Evolutionary conservation across 225 moss, liverwort and hornwort species (phyloP).

Genomic region (Takakia lepidozioides): DNA sequence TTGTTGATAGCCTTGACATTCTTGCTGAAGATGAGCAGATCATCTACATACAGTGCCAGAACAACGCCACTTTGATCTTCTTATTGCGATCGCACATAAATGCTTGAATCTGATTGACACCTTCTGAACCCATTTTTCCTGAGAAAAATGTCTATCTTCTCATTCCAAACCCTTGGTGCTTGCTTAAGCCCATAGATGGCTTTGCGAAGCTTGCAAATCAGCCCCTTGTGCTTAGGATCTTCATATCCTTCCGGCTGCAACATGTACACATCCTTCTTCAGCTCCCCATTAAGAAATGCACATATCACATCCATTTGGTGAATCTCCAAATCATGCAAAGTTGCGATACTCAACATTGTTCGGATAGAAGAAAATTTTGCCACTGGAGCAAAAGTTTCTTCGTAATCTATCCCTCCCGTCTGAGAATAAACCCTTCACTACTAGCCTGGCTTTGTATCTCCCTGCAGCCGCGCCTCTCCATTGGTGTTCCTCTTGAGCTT

Average conservation of each 20-base stretch:
- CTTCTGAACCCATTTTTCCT: neutral
- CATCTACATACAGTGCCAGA: too few relatives aligned
- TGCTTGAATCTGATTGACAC: neutral
- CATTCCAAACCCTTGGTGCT: slow-evolving; percentile 5
- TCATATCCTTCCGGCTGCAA: slow-evolving; percentile 3
- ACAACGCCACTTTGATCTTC: neutral
- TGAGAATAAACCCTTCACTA: too few relatives aligned
- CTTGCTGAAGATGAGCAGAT: too few relatives aligned
- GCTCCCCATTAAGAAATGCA: slow-evolving; percentile 2
- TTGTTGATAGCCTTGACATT: too few relatives aligned
- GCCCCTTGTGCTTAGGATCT: neutral
- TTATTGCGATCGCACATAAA: neutral
- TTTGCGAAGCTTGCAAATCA: slow-evolving; percentile 1
- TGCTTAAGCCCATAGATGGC: slow-evolving; percentile 6
- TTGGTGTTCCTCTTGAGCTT: neutral
- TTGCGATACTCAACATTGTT: neutral
- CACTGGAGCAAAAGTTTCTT: too few relatives aligned
- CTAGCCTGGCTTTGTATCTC: too few relatives aligned
- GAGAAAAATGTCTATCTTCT: neutral
- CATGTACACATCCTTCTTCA: slow-evolving; percentile 6
- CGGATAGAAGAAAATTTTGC: too few relatives aligned
- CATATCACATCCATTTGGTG: neutral
- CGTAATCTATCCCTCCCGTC: too few relatives aligned
- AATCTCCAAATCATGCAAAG: neutral
- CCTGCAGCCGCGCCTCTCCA: too few relatives aligned